Evolutionary conservation across 2,329 filamentous ascomycete genomes (phyloP).

Genomic region (Ceratocystis papillata): DNA sequence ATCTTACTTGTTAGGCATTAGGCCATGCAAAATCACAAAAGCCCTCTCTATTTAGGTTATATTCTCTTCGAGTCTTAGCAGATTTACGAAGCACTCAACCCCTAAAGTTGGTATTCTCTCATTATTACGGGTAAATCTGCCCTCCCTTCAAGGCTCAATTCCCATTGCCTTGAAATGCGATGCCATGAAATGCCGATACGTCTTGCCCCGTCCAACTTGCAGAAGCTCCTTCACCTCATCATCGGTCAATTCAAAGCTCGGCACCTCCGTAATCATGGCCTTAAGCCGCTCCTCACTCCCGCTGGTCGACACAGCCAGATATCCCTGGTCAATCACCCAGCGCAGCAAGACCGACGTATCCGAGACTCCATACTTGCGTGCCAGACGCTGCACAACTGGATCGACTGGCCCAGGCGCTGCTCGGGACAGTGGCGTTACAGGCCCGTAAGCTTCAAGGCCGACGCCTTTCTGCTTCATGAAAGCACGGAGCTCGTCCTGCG

Average conservation of each 20-base stretch:
- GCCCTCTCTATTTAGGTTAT: too few species aligned
- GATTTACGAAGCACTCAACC: too few species aligned
- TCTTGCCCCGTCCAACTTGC: slow-evolving; percentile 8
- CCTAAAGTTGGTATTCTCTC: too few species aligned
- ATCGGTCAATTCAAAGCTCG: slow-evolving; percentile 22
- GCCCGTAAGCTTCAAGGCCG: slow-evolving; percentile 53
- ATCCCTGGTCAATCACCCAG: slow-evolving; percentile 16
- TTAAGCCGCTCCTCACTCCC: slow-evolving; percentile 25
- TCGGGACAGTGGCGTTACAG: slow-evolving; percentile 28
- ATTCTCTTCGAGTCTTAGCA: too few species aligned
- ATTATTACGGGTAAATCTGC: too few species aligned
- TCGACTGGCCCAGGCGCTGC: background rate
- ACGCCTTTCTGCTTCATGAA: slow-evolving; percentile 50
- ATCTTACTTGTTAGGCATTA: too few species aligned
- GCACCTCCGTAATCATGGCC: slow-evolving; percentile 25
- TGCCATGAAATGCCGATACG: slow-evolving; percentile 10
- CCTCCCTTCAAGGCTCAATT: background rate
- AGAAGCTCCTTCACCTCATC: slow-evolving; percentile 16
- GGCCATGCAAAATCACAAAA: too few species aligned
- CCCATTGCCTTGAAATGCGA: slow-evolving; percentile 19
- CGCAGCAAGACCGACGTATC: slow-evolving; percentile 14
- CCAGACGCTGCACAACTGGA: background rate
- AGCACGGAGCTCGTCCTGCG: slow-evolving; percentile 46
- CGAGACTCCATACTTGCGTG: slow-evolving; percentile 8
- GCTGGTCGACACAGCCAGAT: slow-evolving; percentile 22